These are phyloP conservation scores for Kondoa malvinella DNA, from an alignment of 768 basidiomycete genomes.

Conservation along the genomic window DNA sequence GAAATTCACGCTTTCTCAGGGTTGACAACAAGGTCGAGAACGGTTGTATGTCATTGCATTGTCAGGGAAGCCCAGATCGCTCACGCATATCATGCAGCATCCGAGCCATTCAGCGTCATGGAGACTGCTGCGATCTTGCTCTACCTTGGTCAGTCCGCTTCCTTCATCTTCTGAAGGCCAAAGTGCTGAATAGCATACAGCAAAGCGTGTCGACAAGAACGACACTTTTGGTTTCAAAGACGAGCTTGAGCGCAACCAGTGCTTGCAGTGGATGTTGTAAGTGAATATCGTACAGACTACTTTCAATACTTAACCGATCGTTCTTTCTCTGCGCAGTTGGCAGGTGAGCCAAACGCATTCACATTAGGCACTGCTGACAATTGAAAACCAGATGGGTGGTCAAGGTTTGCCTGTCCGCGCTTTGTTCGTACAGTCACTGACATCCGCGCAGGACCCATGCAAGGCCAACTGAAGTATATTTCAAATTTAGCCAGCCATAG, in stretches of 20 bases:
- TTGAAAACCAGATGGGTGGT: too few species aligned
- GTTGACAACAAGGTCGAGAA: background rate
- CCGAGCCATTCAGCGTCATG: slow-evolving; percentile 3
- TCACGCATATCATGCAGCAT: too few species aligned
- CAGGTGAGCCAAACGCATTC: too few species aligned
- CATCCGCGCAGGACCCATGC: background rate
- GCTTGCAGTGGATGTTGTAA: slow-evolving; percentile 1
- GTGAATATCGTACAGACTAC: background rate
- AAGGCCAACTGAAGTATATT: slow-evolving; percentile 5
- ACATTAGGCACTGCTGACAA: too few species aligned
- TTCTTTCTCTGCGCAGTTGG: too few species aligned
- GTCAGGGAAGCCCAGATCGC: too few species aligned
- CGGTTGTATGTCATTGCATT: too few species aligned
- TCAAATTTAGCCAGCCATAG: too few species aligned
- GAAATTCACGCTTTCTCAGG: background rate
- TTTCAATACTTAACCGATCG: too few species aligned
- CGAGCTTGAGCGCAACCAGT: background rate
- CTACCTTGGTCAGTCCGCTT: background rate
- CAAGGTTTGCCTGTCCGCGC: too few species aligned
- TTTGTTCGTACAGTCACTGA: too few species aligned
- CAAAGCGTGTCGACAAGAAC: slow-evolving; percentile 5
- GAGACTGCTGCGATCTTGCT: background rate
- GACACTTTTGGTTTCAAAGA: slow-evolving; percentile 9
- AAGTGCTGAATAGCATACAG: background rate
- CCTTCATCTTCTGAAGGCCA: background rate